phyloP scores from a whole-genome alignment of 177 flowering plant species.

The Vitis hybrid region DNA sequence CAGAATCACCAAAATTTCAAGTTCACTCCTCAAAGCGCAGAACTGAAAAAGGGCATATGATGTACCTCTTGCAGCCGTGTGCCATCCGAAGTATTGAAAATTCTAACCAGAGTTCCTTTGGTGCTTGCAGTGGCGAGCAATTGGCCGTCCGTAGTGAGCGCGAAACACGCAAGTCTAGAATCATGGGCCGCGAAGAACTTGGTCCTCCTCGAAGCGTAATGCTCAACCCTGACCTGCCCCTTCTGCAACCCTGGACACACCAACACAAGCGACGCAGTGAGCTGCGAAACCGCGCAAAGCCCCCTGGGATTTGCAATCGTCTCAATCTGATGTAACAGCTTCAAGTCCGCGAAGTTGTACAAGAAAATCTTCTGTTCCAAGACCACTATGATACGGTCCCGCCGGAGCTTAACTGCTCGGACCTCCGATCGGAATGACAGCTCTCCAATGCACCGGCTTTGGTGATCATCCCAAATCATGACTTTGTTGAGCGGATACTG shows the following conservation, averaged over 20 bases:
- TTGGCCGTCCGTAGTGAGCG: slow-evolving; percentile 49
- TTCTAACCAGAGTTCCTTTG: slow-evolving; percentile 55
- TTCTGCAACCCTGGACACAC: slow-evolving; percentile 57
- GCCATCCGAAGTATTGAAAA: slow-evolving; percentile 44
- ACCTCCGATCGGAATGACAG: slow-evolving; percentile 52
- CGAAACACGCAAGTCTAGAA: slow-evolving; percentile 51
- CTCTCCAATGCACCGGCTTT: slow-evolving; percentile 53
- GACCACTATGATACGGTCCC: slow-evolving; percentile 53
- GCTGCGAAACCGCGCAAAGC: slow-evolving; percentile 51
- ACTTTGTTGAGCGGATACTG: slow-evolving; percentile 54
- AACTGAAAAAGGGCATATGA: not conserved
- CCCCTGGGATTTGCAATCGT: slow-evolving; percentile 56
- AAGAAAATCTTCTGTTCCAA: slow-evolving; percentile 48
- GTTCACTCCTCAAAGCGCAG: not conserved
- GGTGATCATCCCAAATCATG: slow-evolving; percentile 66
- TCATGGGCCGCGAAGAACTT: slow-evolving; percentile 56
- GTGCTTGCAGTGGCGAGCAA: slow-evolving; percentile 58
- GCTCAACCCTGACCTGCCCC: slow-evolving; percentile 59
- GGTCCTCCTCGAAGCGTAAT: slow-evolving; percentile 41
- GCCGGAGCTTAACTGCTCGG: slow-evolving; percentile 37
- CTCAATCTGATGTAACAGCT: slow-evolving; percentile 59
- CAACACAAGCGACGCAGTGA: slow-evolving; percentile 33
- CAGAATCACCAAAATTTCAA: not conserved
- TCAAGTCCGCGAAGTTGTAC: slow-evolving; percentile 48
- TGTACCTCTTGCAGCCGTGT: slow-evolving; percentile 56